Percentiles rank a stretch among this genome's conserved stretches.
Evolutionary conservation across 495 filamentous ascomycete genomes (phyloP).

Genomic region (Alectoria sarmentosa): DNA sequence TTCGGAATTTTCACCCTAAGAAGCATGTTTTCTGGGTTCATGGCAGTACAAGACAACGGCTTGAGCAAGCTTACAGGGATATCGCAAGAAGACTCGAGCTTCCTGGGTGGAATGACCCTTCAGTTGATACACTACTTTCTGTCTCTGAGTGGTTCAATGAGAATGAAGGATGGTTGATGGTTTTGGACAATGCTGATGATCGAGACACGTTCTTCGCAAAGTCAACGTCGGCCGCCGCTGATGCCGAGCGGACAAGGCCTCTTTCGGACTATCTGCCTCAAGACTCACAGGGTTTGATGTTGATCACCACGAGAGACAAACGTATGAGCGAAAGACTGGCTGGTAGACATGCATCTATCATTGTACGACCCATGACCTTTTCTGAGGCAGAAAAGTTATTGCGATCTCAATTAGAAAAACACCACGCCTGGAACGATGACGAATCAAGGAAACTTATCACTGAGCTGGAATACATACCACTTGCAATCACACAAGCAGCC

Average conservation of each 20-base stretch:
- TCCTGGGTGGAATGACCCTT: conserved; percentile 32
- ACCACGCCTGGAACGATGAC: neutral
- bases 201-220: conserved; percentile 26
- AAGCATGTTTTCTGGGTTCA: conserved; percentile 40
- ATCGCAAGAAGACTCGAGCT: conserved; percentile 35
- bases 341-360: conserved; percentile 11
- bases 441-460: conserved; percentile 16
- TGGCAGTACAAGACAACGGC: conserved; percentile 30
- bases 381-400: conserved; percentile 12
- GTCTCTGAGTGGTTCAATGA: conserved; percentile 35
- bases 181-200: conserved; percentile 50
- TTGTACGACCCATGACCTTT: conserved; percentile 19
- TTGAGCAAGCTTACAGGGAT: conserved; percentile 34
- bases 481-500: conserved; percentile 33
- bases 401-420: neutral
- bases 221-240: neutral
- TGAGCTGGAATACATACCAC: conserved; percentile 27
- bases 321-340: conserved; percentile 14
- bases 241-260: neutral
- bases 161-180: conserved; percentile 39
- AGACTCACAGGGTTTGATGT: conserved; percentile 17
- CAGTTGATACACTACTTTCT: conserved; percentile 32
- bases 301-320: conserved; percentile 30
- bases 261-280: conserved; percentile 24
- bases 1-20: conserved; percentile 22